Evolutionary conservation across 768 basidiomycete species (phyloP), one percentile per base, ranked within the genome.

Genomic region (Ramaria sp.): DNA sequence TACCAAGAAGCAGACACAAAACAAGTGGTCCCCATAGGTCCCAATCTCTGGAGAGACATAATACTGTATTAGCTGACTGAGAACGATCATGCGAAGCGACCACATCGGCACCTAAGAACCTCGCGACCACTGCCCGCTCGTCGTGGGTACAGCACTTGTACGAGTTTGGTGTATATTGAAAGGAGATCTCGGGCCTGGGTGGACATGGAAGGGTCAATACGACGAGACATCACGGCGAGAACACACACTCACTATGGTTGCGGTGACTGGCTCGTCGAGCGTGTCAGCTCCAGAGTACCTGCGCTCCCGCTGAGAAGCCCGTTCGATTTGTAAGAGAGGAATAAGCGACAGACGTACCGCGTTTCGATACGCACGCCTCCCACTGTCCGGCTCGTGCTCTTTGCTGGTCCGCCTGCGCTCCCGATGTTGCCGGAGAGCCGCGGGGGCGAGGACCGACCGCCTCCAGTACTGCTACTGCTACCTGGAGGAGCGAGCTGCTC

Each of bases 1-100:
- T 83, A 50, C 83, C 87, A 12, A 94, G 77, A 38, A 78, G 66
- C 52, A 94, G 74, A 61, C 85, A 90, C 38, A 93, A 75, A 24
- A 97, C 75, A 2, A 97, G 74, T 10, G 94, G 94, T 3, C 94
- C 94, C 95, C 95, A 98, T 24, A 98, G 76, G 69, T 98, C 95
- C 95, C 94, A 98, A 65, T 97, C 94, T 59, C 92, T 92, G 63
- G 10, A 5, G 30, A 32, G 10, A 32, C 10, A 32, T 5, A 32
- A 5, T 2, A 34, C 12, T 20, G 50, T 10, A 12, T 22, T 13
- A 36, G 27, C 41, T 38, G 41, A 16, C 30, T n/a, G 28, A 60
- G n/a, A n/a, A 41, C 13, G 47, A 25, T 25, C 38, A 12, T 54
- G 28, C 34, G 32, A 30, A 27, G 16, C 15, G 48, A 10, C 30